These are phyloP conservation scores for Plectosphaerella cucumerina DNA, from an alignment of 2,329 filamentous ascomycete genomes.

Conservation along the genomic window DNA sequence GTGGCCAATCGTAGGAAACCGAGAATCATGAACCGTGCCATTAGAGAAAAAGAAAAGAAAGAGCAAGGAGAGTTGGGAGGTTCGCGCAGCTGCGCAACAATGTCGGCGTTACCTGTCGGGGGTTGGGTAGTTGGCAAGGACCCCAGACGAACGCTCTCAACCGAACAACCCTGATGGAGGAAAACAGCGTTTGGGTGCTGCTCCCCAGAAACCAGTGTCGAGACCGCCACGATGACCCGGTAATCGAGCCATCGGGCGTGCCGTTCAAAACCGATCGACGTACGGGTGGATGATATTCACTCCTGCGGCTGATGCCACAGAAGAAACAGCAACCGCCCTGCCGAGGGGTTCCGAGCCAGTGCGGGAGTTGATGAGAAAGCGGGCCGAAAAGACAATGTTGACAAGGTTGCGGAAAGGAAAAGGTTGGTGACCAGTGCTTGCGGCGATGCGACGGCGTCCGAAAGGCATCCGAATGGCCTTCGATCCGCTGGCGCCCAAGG, in stretches of 20 bases:
- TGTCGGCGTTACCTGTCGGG: not conserved
- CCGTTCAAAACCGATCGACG: conserved; percentile 25
- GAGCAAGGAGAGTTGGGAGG: conserved; percentile 8
- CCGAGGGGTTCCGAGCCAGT: conserved; percentile 26
- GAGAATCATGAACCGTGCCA: conserved; percentile 8
- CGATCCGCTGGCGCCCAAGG: not conserved
- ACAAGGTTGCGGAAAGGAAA: conserved; percentile 26
- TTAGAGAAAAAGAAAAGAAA: conserved; percentile 16
- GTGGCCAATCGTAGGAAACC: conserved; percentile 13
- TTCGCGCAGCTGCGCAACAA: conserved; percentile 19
- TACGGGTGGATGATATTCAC: not conserved
- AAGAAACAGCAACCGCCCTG: not conserved
- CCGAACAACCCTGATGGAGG: conserved; percentile 2
- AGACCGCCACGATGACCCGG: conserved; percentile 23
- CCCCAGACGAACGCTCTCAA: conserved; percentile 26
- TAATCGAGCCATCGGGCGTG: conserved; percentile 30
- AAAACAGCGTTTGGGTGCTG: not conserved
- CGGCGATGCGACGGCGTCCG: conserved; percentile 15
- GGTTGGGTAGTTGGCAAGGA: not conserved
- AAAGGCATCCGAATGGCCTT: not conserved
- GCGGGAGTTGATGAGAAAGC: conserved; percentile 14
- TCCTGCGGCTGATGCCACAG: not conserved
- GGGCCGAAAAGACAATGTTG: conserved; percentile 38
- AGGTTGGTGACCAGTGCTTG: conserved; percentile 31
- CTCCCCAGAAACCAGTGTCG: not conserved